Conservation (phyloP, 352 stramenopile species). For the Hyaloperonospora brassicae region DNA sequence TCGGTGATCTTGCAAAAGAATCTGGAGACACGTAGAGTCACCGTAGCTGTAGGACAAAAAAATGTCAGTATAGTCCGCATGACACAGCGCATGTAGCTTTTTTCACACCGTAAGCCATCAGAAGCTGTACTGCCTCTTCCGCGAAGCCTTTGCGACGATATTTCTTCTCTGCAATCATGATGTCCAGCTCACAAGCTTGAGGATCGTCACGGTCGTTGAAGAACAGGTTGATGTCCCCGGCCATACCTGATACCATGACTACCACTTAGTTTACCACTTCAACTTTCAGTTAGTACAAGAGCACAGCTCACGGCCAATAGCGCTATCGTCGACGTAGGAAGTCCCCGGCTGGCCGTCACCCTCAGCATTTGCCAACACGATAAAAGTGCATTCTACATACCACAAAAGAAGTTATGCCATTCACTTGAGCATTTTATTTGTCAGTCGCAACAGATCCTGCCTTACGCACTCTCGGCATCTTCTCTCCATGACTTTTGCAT, state of each 20-base stretch:
- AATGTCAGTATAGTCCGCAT: background rate
- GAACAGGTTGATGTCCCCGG: slow-evolving; percentile 94
- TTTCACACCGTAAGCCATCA: slow-evolving; percentile 87
- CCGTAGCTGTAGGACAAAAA: slow-evolving; percentile 33
- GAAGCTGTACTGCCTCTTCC: slow-evolving; percentile 80
- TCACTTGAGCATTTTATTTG: background rate
- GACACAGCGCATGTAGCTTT: background rate
- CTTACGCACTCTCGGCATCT: slow-evolving; percentile 75
- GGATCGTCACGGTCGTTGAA: slow-evolving; percentile 84
- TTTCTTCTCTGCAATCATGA: slow-evolving; percentile 91
- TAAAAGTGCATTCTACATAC: slow-evolving; percentile 89
- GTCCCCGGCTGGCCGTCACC: slow-evolving; percentile 24
- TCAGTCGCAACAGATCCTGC: background rate
- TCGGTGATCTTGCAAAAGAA: slow-evolving; percentile 95
- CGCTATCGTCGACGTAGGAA: slow-evolving; percentile 36
- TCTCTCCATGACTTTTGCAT: slow-evolving; percentile 91
- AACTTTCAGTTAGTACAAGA: background rate
- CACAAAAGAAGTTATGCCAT: background rate
- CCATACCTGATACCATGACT: slow-evolving; percentile 66
- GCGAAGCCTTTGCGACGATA: slow-evolving; percentile 85
- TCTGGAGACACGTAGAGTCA: slow-evolving; percentile 55
- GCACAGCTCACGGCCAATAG: slow-evolving; percentile 41
- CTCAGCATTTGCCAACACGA: slow-evolving; percentile 69
- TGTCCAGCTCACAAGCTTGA: slow-evolving; percentile 81
- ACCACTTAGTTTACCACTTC: slow-evolving; percentile 1